A percentile compares a stretch with the other conserved stretches of the same genome.
phyloP scores from a whole-genome alignment of 257 asterid species.

The Ilex aquifolium region DNA sequence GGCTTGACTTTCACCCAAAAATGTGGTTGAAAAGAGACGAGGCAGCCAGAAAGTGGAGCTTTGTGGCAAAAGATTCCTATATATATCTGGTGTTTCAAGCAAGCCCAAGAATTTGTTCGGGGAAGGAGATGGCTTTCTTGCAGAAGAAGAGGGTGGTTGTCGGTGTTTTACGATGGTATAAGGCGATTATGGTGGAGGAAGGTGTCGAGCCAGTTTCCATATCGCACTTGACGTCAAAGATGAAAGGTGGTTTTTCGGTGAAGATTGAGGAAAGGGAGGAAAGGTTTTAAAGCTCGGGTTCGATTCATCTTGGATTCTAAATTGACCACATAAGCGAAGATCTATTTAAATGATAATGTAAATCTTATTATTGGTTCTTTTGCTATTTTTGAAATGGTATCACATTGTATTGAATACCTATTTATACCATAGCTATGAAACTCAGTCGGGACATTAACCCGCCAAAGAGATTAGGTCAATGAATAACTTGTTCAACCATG shows the following conservation, averaged over 20 bases:
- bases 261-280: slow-evolving; percentile 26
- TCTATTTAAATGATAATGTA: too few relatives aligned
- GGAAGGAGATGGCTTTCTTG: slow-evolving; percentile 51
- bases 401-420: too few relatives aligned
- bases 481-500: too few relatives aligned
- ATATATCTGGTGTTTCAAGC: slow-evolving; percentile 48
- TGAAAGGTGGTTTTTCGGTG: slow-evolving; percentile 49
- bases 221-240: slow-evolving; percentile 34
- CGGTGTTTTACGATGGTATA: slow-evolving; percentile 35
- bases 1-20: slow-evolving; percentile 46
- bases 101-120: slow-evolving; percentile 44
- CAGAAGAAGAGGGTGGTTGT: slow-evolving; percentile 50
- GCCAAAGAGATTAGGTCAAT: too few relatives aligned
- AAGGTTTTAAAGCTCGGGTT: background rate
- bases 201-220: slow-evolving; percentile 26
- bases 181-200: slow-evolving; percentile 24
- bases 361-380: too few relatives aligned
- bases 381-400: too few relatives aligned
- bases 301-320: too few relatives aligned
- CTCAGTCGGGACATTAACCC: too few relatives aligned
- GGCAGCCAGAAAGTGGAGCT: slow-evolving; percentile 30
- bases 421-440: too few relatives aligned
- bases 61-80: slow-evolving; percentile 38
- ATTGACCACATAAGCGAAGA: too few relatives aligned
- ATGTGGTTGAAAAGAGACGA: slow-evolving; percentile 50